Percentiles rank a stretch among this genome's conserved stretches.
Conservation (phyloP, 345 rosid species). For the Eucalyptus regnans region DNA sequence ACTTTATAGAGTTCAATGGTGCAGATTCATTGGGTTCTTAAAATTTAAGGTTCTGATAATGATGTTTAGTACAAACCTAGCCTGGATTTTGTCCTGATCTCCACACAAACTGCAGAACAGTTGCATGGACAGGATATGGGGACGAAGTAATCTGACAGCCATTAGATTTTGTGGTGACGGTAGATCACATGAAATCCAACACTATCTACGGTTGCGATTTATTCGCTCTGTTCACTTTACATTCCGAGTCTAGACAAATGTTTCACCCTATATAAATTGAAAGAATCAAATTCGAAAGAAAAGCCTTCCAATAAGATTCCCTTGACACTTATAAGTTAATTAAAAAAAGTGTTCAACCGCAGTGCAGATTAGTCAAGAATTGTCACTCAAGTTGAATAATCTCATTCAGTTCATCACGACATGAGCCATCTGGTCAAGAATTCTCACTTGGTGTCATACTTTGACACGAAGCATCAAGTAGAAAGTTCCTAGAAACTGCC, state of each 20-base stretch:
- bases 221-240: background rate
- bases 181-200: background rate
- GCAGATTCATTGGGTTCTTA: background rate
- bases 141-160: background rate
- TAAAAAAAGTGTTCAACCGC: background rate
- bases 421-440: background rate
- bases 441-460: background rate
- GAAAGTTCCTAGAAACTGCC: background rate
- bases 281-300: background rate
- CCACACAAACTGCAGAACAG: background rate
- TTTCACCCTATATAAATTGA: background rate
- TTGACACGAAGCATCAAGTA: background rate
- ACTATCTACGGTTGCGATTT: background rate
- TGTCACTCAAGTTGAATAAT: background rate
- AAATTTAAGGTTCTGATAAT: background rate
- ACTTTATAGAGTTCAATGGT: background rate
- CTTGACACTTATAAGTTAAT: background rate
- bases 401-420: background rate
- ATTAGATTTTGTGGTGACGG: background rate
- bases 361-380: background rate
- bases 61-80: background rate
- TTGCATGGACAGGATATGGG: background rate
- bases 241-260: background rate
- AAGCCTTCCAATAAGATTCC: background rate
- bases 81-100: background rate